Evolutionary conservation across 352 stramenopile genomes (phyloP).

Genomic region (Albugo candida): DNA sequence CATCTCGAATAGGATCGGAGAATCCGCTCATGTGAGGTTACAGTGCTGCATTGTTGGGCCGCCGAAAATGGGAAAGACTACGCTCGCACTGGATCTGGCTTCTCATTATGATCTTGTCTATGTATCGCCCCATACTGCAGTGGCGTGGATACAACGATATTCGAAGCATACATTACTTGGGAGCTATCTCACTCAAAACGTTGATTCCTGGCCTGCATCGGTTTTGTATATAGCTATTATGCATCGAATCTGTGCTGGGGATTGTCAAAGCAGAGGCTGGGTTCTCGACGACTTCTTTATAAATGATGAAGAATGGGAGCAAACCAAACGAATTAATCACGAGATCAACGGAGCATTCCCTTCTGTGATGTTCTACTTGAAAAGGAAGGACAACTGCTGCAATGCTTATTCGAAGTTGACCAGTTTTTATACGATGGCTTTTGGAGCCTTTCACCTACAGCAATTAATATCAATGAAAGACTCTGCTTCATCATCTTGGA

Average conservation of each 20-base stretch:
- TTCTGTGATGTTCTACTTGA: not conserved
- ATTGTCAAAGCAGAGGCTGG: conserved; percentile 39
- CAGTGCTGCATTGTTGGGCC: conserved; percentile 19
- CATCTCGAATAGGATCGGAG: conserved; percentile 3
- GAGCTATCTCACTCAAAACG: conserved; percentile 2
- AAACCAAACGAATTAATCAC: conserved; percentile 2
- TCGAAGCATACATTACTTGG: conserved; percentile 14
- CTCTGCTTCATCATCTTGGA: conserved; percentile 19
- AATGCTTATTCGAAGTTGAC: conserved; percentile 1
- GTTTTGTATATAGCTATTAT: conserved; percentile 17
- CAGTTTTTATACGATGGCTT: conserved; percentile 19
- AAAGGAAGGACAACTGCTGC: not conserved
- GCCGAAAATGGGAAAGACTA: conserved; percentile 17
- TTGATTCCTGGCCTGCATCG: conserved; percentile 7
- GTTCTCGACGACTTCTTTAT: conserved; percentile 35
- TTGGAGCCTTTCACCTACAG: conserved; percentile 24
- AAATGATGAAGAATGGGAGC: conserved; percentile 13
- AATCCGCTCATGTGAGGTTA: too few species aligned
- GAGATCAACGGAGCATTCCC: not conserved
- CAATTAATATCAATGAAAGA: conserved; percentile 17
- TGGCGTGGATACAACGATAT: conserved; percentile 47
- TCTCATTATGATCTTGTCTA: conserved; percentile 16
- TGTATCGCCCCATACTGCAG: conserved; percentile 22
- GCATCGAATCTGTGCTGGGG: conserved; percentile 24
- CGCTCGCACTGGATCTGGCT: conserved; percentile 14